Conservation (phyloP, 768 basidiomycete species). For the Serendipita sp. region DNA sequence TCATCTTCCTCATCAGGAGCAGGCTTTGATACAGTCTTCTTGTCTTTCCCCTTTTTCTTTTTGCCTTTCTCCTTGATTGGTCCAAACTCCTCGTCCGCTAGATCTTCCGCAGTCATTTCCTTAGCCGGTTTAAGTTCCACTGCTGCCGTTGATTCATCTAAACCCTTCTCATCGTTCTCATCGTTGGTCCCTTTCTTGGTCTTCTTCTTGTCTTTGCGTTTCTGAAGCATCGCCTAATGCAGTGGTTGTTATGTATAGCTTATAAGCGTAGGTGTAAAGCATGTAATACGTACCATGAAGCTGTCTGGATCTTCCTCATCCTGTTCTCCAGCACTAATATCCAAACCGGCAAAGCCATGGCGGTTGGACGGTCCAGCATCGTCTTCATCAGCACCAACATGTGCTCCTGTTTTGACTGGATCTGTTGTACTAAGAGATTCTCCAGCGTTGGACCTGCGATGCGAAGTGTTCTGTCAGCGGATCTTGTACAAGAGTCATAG, state of each 20-base stretch:
- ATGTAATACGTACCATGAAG: neutral
- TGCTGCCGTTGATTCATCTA: slow-evolving; percentile 13
- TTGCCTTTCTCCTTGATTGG: slow-evolving; percentile 31
- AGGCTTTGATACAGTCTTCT: slow-evolving; percentile 22
- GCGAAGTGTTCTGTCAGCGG: slow-evolving; percentile 12
- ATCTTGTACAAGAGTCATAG: slow-evolving; percentile 14
- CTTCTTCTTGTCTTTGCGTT: neutral
- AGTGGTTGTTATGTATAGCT: slow-evolving; percentile 7
- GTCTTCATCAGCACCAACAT: slow-evolving; percentile 25
- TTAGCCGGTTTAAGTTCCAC: slow-evolving; percentile 25
- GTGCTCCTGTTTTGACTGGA: slow-evolving; percentile 19
- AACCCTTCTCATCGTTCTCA: slow-evolving; percentile 20
- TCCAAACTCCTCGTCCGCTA: slow-evolving; percentile 61
- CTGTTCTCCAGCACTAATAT: neutral
- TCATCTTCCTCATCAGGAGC: slow-evolving; percentile 10
- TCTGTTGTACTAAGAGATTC: slow-evolving; percentile 33
- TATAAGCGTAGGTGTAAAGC: neutral
- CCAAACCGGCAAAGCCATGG: neutral
- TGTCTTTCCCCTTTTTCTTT: slow-evolving; percentile 34
- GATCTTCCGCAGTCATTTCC: slow-evolving; percentile 50
- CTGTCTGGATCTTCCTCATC: neutral
- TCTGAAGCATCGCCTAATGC: slow-evolving; percentile 17
- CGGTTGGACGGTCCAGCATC: neutral
- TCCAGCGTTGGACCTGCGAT: slow-evolving; percentile 45
- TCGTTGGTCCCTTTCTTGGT: slow-evolving; percentile 12